Conservation (phyloP, 2,329 filamentous ascomycete genomes). For the Helicocarpus griseus region DNA sequence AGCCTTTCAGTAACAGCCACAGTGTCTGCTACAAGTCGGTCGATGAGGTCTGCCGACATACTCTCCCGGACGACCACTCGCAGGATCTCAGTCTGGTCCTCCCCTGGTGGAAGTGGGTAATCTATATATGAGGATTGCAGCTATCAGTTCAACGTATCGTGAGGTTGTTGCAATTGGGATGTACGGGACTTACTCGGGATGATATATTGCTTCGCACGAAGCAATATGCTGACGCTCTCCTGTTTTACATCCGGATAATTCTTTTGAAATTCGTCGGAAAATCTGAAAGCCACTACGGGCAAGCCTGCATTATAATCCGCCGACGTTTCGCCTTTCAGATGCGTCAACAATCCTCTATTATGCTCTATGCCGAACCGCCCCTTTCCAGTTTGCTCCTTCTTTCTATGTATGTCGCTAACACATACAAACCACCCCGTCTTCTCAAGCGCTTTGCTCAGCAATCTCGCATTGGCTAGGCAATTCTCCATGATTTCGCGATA, state of each 20-base stretch:
- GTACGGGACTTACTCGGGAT: constrained; percentile 46
- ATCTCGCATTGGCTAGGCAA: constrained; percentile 53
- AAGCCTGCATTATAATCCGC: constrained; percentile 55
- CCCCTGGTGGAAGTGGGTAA: constrained; percentile 55
- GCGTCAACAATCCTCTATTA: constrained; percentile 33
- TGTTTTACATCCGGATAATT: constrained; percentile 56
- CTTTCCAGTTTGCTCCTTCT: too few species aligned
- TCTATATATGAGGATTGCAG: constrained; percentile 27
- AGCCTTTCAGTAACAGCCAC: constrained; percentile 51
- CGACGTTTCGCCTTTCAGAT: constrained; percentile 41
- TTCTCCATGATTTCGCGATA: constrained; percentile 57
- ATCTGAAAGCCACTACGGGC: constrained; percentile 58
- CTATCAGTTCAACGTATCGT: not conserved
- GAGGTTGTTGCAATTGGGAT: not conserved
- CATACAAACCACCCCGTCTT: constrained; percentile 57
- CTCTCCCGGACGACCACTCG: constrained; percentile 58
- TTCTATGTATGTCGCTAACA: constrained; percentile 56
- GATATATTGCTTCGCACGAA: constrained; percentile 60
- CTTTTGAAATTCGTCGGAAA: constrained; percentile 52
- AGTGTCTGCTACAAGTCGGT: constrained; percentile 53
- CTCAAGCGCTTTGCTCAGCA: constrained; percentile 55
- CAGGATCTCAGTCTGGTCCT: constrained; percentile 55
- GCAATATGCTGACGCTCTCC: constrained; percentile 51
- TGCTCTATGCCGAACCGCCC: constrained; percentile 35
- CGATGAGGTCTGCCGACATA: constrained; percentile 59